Evolutionary conservation across 2,329 filamentous ascomycete species (phyloP).

Genomic region (Nigrograna mackinnonii): DNA sequence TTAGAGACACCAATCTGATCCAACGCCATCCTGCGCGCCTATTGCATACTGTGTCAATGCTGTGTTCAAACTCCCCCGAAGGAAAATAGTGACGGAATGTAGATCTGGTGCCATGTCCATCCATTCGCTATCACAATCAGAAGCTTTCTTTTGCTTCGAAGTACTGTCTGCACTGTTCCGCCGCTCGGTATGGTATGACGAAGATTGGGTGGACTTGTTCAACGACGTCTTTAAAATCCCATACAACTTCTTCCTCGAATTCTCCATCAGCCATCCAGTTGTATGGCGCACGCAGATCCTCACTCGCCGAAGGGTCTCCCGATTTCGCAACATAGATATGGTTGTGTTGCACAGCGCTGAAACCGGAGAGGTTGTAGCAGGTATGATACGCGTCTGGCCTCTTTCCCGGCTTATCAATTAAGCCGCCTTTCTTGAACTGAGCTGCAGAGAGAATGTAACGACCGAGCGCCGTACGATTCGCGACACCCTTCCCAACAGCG

Average conservation of each 20-base stretch:
- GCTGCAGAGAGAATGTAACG: conserved; percentile 90
- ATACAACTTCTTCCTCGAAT: conserved; percentile 60
- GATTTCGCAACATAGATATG: conserved; percentile 51
- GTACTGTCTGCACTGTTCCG: conserved; percentile 67
- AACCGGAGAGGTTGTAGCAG: conserved; percentile 85
- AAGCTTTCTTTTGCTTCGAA: conserved; percentile 64
- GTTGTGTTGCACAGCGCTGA: conserved; percentile 78
- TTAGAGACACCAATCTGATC: too few species aligned
- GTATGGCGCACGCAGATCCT: conserved; percentile 43
- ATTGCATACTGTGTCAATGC: too few species aligned
- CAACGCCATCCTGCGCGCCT: too few species aligned
- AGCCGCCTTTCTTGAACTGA: conserved; percentile 77
- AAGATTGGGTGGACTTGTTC: conserved; percentile 80
- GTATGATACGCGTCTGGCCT: conserved; percentile 88
- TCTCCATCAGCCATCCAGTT: conserved; percentile 49
- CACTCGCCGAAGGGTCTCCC: conserved; percentile 27
- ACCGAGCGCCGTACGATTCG: conserved; percentile 81
- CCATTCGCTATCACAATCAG: too few species aligned
- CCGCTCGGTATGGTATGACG: conserved; percentile 74
- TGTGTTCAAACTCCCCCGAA: too few species aligned
- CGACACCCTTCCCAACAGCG: conserved; percentile 65
- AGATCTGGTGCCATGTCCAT: too few species aligned
- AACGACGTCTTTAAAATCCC: conserved; percentile 72
- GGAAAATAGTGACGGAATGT: too few species aligned
- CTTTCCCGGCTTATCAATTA: conserved; percentile 93